These are phyloP conservation scores for Oryza officinalis DNA, from an alignment of 176 grass and related monocot species.

Conservation along the genomic window DNA sequence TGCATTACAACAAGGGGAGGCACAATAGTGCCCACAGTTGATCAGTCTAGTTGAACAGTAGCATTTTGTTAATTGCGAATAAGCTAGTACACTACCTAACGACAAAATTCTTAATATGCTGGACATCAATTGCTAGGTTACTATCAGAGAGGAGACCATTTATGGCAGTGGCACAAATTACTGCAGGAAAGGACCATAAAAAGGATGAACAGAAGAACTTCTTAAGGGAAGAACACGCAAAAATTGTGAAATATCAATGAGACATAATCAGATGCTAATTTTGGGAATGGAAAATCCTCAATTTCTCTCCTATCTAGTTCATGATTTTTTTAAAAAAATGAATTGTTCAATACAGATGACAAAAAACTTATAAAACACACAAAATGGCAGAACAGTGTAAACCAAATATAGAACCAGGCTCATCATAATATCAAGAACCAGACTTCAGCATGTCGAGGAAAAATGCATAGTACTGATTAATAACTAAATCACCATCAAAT, in stretches of 20 bases:
- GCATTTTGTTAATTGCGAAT: conserved; percentile 1
- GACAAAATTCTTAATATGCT: not conserved
- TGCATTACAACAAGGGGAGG: not conserved
- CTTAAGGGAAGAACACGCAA: not conserved
- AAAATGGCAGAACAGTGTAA: not conserved
- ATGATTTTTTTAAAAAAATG: no score
- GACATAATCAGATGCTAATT: not conserved
- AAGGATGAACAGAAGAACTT: not conserved
- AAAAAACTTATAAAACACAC: not conserved
- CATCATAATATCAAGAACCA: not conserved
- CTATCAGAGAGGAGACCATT: not conserved
- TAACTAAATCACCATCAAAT: conserved; percentile 5
- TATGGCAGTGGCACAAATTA: not conserved
- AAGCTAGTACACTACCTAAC: conserved; percentile 6
- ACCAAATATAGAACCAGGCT: not conserved
- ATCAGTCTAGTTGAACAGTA: not conserved
- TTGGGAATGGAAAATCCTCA: no score
- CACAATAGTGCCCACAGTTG: not conserved
- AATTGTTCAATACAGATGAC: not conserved
- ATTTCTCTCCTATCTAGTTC: no score
- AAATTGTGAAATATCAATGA: not conserved
- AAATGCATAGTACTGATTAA: not conserved
- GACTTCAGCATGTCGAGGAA: not conserved
- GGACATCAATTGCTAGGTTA: not conserved
- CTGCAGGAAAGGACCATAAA: not conserved